Conservation (phyloP, 2,329 filamentous ascomycete species). For the Verruconis gallopava region DNA sequence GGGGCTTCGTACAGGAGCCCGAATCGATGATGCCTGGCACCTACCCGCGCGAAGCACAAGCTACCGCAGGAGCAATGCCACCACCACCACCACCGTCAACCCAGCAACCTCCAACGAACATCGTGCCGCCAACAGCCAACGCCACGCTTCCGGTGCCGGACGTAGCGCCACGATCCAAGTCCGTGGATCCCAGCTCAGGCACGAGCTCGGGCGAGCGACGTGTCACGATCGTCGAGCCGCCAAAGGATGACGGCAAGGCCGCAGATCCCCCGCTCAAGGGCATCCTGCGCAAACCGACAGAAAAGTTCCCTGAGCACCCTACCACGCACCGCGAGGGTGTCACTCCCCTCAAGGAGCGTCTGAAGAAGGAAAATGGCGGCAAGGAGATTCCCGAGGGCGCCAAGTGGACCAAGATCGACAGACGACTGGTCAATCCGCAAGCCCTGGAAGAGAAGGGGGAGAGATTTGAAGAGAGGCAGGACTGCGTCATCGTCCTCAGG, state of each 20-base stretch:
- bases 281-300: slow-evolving; percentile 72
- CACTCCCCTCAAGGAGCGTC: slow-evolving; percentile 70
- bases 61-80: slow-evolving; percentile 1
- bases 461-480: slow-evolving; percentile 79
- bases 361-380: slow-evolving; percentile 42
- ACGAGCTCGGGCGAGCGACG: slow-evolving; percentile 11
- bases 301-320: slow-evolving; percentile 75
- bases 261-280: slow-evolving; percentile 39
- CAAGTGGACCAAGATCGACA: slow-evolving; percentile 79
- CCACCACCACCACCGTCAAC: slow-evolving; percentile 1
- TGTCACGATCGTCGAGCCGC: slow-evolving; percentile 56
- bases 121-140: not conserved
- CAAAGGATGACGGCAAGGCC: slow-evolving; percentile 42
- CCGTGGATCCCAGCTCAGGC: not conserved
- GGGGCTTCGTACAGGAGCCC: not conserved
- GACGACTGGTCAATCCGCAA: slow-evolving; percentile 78
- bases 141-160: not conserved
- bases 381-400: slow-evolving; percentile 49
- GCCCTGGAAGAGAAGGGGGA: slow-evolving; percentile 79
- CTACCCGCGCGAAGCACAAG: not conserved
- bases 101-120: too few species aligned
- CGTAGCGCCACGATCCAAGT: not conserved
- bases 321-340: slow-evolving; percentile 80
- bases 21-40: not conserved
- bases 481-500: slow-evolving; percentile 84